Evolutionary conservation across 2,329 filamentous ascomycete genomes (phyloP).

Genomic region (Alternaria atra): DNA sequence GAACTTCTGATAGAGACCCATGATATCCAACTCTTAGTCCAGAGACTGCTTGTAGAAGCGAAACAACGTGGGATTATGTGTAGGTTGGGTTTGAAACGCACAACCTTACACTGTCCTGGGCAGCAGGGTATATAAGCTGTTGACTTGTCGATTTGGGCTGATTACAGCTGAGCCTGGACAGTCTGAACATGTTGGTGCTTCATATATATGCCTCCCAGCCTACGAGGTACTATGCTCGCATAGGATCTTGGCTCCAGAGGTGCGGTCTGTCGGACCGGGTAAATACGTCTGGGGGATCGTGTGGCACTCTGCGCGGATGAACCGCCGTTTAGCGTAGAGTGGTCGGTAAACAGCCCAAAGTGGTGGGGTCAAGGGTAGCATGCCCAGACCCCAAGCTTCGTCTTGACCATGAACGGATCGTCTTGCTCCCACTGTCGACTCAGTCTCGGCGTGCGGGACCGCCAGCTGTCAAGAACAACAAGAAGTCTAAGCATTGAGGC

Average conservation of each 20-base stretch:
- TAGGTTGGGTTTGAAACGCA: constrained; percentile 20
- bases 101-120: constrained; percentile 23
- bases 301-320: constrained; percentile 31
- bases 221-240: constrained; percentile 19
- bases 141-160: constrained; percentile 23
- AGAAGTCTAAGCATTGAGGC: constrained; percentile 11
- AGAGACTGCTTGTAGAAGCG: constrained; percentile 8
- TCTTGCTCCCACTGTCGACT: constrained; percentile 6
- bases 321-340: constrained; percentile 33
- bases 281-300: constrained; percentile 33
- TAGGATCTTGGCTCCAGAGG: constrained; percentile 27
- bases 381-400: constrained; percentile 14
- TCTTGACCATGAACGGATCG: constrained; percentile 13
- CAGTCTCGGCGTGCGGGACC: constrained; percentile 20
- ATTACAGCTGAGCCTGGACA: constrained; percentile 27
- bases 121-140: constrained; percentile 29
- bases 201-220: constrained; percentile 38
- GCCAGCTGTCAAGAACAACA: constrained; percentile 12
- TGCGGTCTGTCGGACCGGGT: constrained; percentile 43
- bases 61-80: constrained; percentile 15
- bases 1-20: constrained; percentile 33
- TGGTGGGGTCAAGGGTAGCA: constrained; percentile 18
- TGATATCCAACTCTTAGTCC: constrained; percentile 22
- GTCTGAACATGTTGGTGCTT: constrained; percentile 25
- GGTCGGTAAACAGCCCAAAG: constrained; percentile 23